phyloP scores from a whole-genome alignment of 345 rosid genomes.

The Rhodamnia argentea region DNA sequence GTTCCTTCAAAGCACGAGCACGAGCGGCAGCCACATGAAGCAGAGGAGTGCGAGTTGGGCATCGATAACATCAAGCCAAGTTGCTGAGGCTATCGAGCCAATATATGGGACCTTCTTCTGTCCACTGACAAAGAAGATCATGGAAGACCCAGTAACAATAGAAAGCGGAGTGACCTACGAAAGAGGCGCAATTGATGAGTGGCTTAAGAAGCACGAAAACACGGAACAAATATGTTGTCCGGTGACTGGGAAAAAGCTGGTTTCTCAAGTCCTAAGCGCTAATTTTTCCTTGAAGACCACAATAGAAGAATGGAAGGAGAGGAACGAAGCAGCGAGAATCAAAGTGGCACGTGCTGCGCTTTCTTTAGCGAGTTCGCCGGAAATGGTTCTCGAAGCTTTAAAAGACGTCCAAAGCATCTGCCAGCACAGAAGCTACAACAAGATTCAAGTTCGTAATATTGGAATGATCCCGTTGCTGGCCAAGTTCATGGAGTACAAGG shows the following conservation, averaged over 20 bases:
- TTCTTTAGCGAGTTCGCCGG: constrained; percentile 54
- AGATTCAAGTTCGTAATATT: constrained; percentile 35
- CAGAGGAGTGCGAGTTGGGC: constrained; percentile 16
- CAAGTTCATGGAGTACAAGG: constrained; percentile 35
- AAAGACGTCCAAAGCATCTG: constrained; percentile 52
- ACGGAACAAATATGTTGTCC: constrained; percentile 51
- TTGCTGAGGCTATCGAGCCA: constrained; percentile 56
- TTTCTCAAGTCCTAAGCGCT: constrained; percentile 23
- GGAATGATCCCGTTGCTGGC: constrained; percentile 56
- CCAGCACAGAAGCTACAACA: constrained; percentile 34
- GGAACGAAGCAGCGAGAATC: constrained; percentile 65
- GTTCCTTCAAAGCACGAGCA: constrained; percentile 1
- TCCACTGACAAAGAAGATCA: constrained; percentile 66
- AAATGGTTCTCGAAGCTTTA: constrained; percentile 63
- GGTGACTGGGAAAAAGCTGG: constrained; percentile 35
- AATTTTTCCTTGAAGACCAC: constrained; percentile 58
- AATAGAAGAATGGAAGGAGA: constrained; percentile 72
- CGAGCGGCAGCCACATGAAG: constrained; percentile 27
- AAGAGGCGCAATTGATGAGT: constrained; percentile 45
- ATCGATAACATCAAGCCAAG: constrained; percentile 31
- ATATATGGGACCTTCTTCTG: constrained; percentile 71
- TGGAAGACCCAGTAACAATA: constrained; percentile 84
- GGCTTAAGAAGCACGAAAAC: constrained; percentile 40
- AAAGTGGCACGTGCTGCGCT: constrained; percentile 63
- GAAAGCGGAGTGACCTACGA: constrained; percentile 80